phyloP scores from a whole-genome alignment of 441 rosid genomes.

The Biscutella auriculata region DNA sequence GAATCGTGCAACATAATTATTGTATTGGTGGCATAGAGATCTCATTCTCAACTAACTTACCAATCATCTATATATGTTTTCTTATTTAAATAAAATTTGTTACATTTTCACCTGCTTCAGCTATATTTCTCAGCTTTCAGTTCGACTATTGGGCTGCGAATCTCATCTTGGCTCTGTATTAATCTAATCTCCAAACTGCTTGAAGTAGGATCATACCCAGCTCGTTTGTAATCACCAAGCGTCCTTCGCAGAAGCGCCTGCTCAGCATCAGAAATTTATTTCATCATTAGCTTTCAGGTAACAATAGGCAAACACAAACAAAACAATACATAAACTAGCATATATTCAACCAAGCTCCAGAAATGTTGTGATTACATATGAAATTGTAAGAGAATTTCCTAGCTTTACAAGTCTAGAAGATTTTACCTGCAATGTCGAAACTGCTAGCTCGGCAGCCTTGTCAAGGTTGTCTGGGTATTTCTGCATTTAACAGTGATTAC shows the following conservation, averaged over 20 bases:
- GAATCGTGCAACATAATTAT: slow-evolving; percentile 8
- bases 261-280: neutral
- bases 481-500: slow-evolving; percentile 29
- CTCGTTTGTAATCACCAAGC: slow-evolving; percentile 48
- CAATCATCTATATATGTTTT: slow-evolving; percentile 4
- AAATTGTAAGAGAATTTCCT: neutral
- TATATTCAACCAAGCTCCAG: neutral
- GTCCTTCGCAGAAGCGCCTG: slow-evolving; percentile 83
- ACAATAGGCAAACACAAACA: neutral
- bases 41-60: slow-evolving; percentile 15
- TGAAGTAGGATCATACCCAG: slow-evolving; percentile 49
- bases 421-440: slow-evolving; percentile 94
- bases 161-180: slow-evolving; percentile 87
- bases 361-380: neutral
- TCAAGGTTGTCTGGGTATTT: slow-evolving; percentile 76
- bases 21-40: neutral
- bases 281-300: neutral
- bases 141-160: slow-evolving; percentile 60
- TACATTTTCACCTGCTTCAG: slow-evolving; percentile 26
- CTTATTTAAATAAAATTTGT: slow-evolving; percentile 2
- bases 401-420: neutral
- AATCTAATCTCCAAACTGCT: slow-evolving; percentile 93
- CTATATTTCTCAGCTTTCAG: slow-evolving; percentile 55
- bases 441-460: slow-evolving; percentile 95
- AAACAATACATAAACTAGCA: neutral